A percentile compares a stretch with the other conserved stretches of the same genome.
These are phyloP conservation scores for Paralagenidium karlingii DNA, from an alignment of 352 stramenopile genomes.

Conservation along the genomic window DNA sequence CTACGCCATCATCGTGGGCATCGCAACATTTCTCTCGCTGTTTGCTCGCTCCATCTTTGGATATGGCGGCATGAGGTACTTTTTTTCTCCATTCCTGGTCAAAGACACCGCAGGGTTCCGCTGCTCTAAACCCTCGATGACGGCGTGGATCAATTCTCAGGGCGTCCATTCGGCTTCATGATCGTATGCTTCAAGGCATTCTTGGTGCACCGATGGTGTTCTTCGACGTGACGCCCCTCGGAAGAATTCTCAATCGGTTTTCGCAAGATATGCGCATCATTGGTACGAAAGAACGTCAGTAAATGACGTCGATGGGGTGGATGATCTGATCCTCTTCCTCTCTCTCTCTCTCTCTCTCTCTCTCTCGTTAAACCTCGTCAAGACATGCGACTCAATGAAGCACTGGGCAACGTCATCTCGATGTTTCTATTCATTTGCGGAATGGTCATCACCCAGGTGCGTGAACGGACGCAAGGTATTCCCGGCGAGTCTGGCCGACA, in stretches of 20 bases:
- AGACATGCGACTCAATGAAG: no score
- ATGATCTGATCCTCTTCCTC: no score
- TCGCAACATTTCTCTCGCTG: constrained; percentile 33
- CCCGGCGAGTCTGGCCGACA: no score
- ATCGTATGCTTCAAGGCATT: constrained; percentile 39
- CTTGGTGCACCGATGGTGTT: constrained; percentile 76
- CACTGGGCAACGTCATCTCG: no score
- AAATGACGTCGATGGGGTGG: no score
- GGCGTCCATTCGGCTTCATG: constrained; percentile 49
- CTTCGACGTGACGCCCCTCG: constrained; percentile 74
- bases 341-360: constrained; percentile 5
- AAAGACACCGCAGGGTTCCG: neutral
- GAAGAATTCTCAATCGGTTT: constrained; percentile 69
- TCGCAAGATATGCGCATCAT: constrained; percentile 30
- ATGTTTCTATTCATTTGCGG: no score
- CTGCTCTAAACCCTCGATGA: no score
- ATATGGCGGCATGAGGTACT: constrained; percentile 36
- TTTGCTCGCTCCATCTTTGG: constrained; percentile 26
- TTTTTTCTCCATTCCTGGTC: neutral
- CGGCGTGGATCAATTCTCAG: constrained; percentile 8
- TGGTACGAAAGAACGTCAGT: no score
- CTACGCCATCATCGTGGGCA: constrained; percentile 41
- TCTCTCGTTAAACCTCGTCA: no score
- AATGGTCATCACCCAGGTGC: no score
- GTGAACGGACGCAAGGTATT: no score